Conservation (phyloP, 345 rosid species). For the Raphanus sativus region DNA sequence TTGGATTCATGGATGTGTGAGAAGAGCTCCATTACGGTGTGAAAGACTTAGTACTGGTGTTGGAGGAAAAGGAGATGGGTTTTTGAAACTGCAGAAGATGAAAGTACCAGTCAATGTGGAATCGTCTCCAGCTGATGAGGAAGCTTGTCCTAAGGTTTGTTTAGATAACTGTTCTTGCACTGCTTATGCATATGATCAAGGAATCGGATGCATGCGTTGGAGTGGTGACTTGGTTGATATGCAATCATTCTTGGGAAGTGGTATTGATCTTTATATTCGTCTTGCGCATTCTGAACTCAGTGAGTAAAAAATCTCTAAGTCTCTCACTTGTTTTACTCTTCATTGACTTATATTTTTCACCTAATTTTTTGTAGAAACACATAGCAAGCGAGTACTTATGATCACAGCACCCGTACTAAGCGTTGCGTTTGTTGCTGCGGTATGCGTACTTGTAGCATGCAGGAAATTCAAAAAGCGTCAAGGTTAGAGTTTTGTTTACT, state of each 20-base stretch:
- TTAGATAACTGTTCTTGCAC: slow-evolving; percentile 49
- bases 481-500: slow-evolving; percentile 15
- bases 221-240: slow-evolving; percentile 40
- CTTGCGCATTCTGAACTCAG: slow-evolving; percentile 47
- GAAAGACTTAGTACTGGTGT: slow-evolving; percentile 11
- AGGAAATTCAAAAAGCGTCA: slow-evolving; percentile 9
- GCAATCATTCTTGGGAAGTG: slow-evolving; percentile 17
- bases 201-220: slow-evolving; percentile 55
- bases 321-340: background rate
- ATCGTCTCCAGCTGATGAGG: slow-evolving; percentile 7
- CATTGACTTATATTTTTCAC: background rate
- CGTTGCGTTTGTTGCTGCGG: background rate
- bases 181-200: slow-evolving; percentile 50
- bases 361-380: slow-evolving; percentile 15
- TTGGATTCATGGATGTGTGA: slow-evolving; percentile 53
- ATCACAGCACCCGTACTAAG: slow-evolving; percentile 9
- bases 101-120: slow-evolving; percentile 47
- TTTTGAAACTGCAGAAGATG: slow-evolving; percentile 40
- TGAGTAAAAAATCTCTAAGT: slow-evolving; percentile 6
- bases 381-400: slow-evolving; percentile 11
- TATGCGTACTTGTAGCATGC: slow-evolving; percentile 27
- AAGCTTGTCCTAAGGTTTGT: slow-evolving; percentile 42
- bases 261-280: slow-evolving; percentile 47
- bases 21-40: slow-evolving; percentile 42
- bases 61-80: slow-evolving; percentile 41